Evolutionary conservation across 305 asterid species (phyloP).

Genomic region (Fraxinus sp.): DNA sequence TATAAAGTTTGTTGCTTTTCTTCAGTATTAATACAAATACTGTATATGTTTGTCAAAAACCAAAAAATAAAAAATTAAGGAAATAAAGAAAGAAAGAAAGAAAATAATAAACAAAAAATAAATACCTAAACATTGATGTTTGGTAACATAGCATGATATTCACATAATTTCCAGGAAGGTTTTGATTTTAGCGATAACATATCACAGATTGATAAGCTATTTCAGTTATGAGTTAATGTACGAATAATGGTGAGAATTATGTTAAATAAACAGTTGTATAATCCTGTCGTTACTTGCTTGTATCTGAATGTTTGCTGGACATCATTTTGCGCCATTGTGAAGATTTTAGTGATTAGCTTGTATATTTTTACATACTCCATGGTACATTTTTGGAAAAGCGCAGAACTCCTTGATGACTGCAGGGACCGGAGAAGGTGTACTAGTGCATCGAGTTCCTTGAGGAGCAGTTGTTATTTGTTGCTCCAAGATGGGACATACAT

Average conservation of each 20-base stretch:
- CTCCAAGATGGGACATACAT: neutral
- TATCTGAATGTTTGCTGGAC: slow-evolving; percentile 9
- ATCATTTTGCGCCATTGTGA: slow-evolving; percentile 12
- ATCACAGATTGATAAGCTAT: neutral
- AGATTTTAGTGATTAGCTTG: slow-evolving; percentile 27
- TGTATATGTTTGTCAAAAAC: too few species aligned
- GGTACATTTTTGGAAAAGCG: slow-evolving; percentile 42
- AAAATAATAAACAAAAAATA: too few species aligned
- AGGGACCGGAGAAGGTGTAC: slow-evolving; percentile 47
- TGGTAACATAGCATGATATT: too few species aligned
- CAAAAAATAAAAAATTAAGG: too few species aligned
- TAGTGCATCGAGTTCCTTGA: slow-evolving; percentile 46
- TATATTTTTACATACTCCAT: slow-evolving; percentile 39
- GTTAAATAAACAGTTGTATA: neutral
- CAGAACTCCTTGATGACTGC: slow-evolving; percentile 41
- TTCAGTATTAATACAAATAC: neutral
- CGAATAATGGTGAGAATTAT: neutral
- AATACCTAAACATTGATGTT: too few species aligned
- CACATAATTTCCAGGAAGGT: neutral
- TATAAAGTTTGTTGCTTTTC: neutral
- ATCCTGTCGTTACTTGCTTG: neutral
- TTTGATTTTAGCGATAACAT: neutral
- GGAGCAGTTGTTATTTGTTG: slow-evolving; percentile 4
- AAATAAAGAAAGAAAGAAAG: too few species aligned
- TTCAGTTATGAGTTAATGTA: neutral